A percentile compares a stretch with the other conserved stretches of the same genome.
Conservation (phyloP, 1,139 yeast genomes). For the Taphrina deformans region DNA sequence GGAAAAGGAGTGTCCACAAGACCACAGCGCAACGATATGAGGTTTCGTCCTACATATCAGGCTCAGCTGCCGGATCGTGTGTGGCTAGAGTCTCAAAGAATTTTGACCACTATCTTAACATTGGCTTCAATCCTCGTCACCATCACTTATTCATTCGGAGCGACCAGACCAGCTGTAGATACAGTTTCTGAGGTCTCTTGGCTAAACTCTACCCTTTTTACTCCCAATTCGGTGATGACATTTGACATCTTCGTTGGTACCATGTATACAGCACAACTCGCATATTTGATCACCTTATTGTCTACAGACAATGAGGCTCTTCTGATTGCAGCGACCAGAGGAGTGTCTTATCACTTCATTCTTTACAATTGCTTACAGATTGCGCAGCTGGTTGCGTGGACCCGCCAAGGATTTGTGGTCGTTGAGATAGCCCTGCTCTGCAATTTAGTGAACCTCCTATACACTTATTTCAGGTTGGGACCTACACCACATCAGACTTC, state of each 20-base stretch:
- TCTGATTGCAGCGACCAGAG: slow-evolving; percentile 19
- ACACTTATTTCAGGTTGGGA: slow-evolving; percentile 9
- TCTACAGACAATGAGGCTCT: slow-evolving; percentile 24
- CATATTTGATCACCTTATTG: slow-evolving; percentile 4
- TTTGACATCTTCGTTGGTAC: slow-evolving; percentile 23
- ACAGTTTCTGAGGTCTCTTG: slow-evolving; percentile 25
- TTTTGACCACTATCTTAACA: neutral
- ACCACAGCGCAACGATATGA: neutral
- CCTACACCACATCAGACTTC: slow-evolving; percentile 16
- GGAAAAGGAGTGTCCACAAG: too few relatives aligned
- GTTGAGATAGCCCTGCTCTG: slow-evolving; percentile 1
- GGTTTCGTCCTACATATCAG: neutral
- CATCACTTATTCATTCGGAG: slow-evolving; percentile 18
- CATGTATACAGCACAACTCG: slow-evolving; percentile 13
- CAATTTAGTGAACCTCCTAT: neutral
- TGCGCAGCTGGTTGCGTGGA: slow-evolving; percentile 17
- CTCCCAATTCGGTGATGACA: slow-evolving; percentile 28
- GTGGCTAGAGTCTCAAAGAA: neutral
- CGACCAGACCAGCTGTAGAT: neutral
- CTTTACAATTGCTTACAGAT: slow-evolving; percentile 10
- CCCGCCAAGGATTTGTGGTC: neutral
- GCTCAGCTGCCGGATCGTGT: neutral
- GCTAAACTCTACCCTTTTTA: slow-evolving; percentile 2
- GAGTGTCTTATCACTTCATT: slow-evolving; percentile 26
- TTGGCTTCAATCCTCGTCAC: slow-evolving; percentile 10